A percentile compares a stretch with the other conserved stretches of the same genome.
These are phyloP conservation scores for Aspergillus felis DNA, from an alignment of 2,329 filamentous ascomycete species.

Conservation along the genomic window DNA sequence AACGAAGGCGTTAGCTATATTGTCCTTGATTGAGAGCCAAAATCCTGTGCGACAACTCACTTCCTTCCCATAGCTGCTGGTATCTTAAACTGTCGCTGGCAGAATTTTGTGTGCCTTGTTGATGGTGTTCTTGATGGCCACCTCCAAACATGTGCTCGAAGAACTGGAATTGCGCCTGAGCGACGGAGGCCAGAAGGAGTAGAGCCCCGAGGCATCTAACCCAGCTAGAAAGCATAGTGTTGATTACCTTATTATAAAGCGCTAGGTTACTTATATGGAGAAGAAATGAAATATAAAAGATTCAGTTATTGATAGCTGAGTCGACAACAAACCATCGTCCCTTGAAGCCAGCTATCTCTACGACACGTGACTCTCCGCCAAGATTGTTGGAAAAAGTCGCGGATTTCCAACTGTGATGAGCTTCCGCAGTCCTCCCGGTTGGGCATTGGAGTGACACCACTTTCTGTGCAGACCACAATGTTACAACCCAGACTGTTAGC, in stretches of 20 bases:
- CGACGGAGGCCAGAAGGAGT: slow-evolving; percentile 56
- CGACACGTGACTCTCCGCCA: slow-evolving; percentile 23
- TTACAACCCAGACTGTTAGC: slow-evolving; percentile 41
- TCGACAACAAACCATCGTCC: neutral
- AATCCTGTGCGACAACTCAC: slow-evolving; percentile 42
- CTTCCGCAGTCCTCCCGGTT: slow-evolving; percentile 9
- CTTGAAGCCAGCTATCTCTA: slow-evolving; percentile 30
- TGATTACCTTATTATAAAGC: neutral
- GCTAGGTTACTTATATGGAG: neutral
- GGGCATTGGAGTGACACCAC: neutral
- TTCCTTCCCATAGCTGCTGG: slow-evolving; percentile 63
- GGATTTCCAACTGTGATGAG: slow-evolving; percentile 14
- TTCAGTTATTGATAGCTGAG: neutral
- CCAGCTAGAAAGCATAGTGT: slow-evolving; percentile 23
- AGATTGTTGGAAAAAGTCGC: slow-evolving; percentile 17
- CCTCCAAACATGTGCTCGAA: slow-evolving; percentile 96
- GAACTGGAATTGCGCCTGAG: slow-evolving; percentile 84
- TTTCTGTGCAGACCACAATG: slow-evolving; percentile 27
- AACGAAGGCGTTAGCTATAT: neutral
- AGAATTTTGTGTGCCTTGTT: slow-evolving; percentile 66
- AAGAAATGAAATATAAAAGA: neutral
- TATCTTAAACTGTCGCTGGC: slow-evolving; percentile 82
- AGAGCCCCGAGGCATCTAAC: slow-evolving; percentile 41
- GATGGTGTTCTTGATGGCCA: slow-evolving; percentile 53
- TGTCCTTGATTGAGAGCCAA: neutral